Conservation (phyloP, 495 filamentous ascomycete species). For the Aspergillus sparsus region DNA sequence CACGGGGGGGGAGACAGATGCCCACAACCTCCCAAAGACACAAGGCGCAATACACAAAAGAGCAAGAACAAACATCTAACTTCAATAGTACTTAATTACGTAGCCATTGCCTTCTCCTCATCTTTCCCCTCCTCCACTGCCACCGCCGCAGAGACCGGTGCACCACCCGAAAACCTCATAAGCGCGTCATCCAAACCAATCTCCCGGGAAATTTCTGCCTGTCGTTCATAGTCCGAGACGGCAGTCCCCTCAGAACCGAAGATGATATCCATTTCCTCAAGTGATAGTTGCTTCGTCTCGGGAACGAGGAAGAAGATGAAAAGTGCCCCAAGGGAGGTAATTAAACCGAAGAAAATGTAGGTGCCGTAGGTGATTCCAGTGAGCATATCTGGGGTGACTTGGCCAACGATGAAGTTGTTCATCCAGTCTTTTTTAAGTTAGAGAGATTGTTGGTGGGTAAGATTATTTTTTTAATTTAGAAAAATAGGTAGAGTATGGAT, state of each 20-base stretch:
- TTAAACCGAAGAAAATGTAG: slow-evolving; percentile 68
- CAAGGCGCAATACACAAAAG: too few species aligned
- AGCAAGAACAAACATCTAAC: too few species aligned
- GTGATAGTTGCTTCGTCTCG: slow-evolving; percentile 55
- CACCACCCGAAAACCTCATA: slow-evolving; percentile 4
- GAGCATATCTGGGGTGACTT: slow-evolving; percentile 75
- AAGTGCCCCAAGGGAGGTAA: slow-evolving; percentile 60
- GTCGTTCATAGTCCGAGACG: slow-evolving; percentile 63
- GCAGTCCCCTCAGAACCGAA: slow-evolving; percentile 68
- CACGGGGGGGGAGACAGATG: too few species aligned
- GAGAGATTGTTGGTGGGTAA: neutral
- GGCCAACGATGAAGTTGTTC: slow-evolving; percentile 67
- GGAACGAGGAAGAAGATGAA: slow-evolving; percentile 56
- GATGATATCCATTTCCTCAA: slow-evolving; percentile 59
- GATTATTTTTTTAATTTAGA: too few species aligned
- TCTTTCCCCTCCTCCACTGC: slow-evolving; percentile 5
- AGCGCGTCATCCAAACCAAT: slow-evolving; percentile 56
- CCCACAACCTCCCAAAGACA: too few species aligned
- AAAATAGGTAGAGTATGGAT: slow-evolving; percentile 4
- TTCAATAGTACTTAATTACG: too few species aligned
- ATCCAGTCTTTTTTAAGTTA: slow-evolving; percentile 40
- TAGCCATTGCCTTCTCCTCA: neutral
- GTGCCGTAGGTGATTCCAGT: slow-evolving; percentile 65
- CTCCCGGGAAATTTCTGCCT: slow-evolving; percentile 67
- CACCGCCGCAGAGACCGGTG: neutral